A percentile compares a stretch with the other conserved stretches of the same genome.
phyloP scores from a whole-genome alignment of 106 monocot species.

The Posidonia australis region DNA sequence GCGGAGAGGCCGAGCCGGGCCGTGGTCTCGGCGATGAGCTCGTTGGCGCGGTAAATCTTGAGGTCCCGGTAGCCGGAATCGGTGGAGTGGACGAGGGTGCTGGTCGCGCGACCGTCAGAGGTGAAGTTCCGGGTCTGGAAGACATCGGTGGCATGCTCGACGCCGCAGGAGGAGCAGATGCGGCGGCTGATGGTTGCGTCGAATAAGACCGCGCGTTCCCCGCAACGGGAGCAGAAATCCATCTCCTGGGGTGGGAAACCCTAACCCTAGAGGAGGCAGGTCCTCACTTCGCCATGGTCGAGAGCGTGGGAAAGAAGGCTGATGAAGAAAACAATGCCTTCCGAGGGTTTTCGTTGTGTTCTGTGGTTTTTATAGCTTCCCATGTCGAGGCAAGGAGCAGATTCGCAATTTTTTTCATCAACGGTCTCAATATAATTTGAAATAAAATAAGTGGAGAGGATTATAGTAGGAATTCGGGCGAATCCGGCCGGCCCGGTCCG shows the following conservation, averaged over 20 bases:
- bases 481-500: too few relatives aligned
- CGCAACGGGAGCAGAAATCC: constrained; percentile 27
- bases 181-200: constrained; percentile 29
- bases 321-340: too few relatives aligned
- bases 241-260: constrained; percentile 1
- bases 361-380: too few relatives aligned
- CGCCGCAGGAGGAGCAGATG: constrained; percentile 50
- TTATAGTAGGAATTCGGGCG: too few relatives aligned
- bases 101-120: constrained; percentile 15
- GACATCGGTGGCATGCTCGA: constrained; percentile 13
- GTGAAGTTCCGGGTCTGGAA: constrained; percentile 33
- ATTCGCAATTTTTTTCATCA: too few relatives aligned
- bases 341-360: too few relatives aligned
- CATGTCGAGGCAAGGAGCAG: too few relatives aligned
- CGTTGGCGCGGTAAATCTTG: constrained; percentile 24
- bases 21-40: constrained; percentile 21
- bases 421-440: too few relatives aligned
- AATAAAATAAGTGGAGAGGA: too few relatives aligned
- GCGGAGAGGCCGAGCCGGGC: constrained; percentile 39
- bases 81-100: constrained; percentile 15
- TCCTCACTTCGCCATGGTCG: too few relatives aligned
- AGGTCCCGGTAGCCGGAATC: constrained; percentile 33
- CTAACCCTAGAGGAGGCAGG: too few relatives aligned
- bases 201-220: constrained; percentile 16
- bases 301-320: too few relatives aligned